Evolutionary conservation across 176 grass and related monocot genomes (phyloP).

Genomic region (Bothriochloa decipiens): DNA sequence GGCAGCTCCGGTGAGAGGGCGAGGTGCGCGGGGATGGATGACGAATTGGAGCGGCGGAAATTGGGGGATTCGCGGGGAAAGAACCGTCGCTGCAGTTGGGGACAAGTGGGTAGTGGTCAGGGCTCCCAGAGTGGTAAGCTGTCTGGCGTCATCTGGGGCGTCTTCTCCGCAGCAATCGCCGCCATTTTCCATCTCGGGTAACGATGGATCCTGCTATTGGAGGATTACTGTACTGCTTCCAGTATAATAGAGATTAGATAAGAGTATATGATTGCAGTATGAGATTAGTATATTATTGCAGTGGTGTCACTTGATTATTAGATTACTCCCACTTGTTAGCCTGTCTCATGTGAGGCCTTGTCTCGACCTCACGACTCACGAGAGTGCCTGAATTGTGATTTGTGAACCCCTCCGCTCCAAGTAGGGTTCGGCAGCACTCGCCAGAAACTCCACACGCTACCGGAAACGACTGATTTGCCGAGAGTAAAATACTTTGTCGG

Average conservation of each 20-base stretch:
- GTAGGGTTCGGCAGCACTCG: background rate
- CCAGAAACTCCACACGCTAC: no score
- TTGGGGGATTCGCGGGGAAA: background rate
- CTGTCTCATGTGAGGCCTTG: background rate
- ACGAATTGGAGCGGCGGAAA: background rate
- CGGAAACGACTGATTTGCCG: no score
- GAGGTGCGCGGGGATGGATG: background rate
- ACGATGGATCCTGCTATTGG: background rate
- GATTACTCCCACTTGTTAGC: background rate
- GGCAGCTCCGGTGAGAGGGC: background rate
- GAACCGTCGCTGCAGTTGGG: background rate
- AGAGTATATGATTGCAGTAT: background rate
- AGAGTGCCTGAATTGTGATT: background rate
- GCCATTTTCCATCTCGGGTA: conserved; percentile 41
- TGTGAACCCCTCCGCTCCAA: no score
- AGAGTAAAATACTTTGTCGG: no score
- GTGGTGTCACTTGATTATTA: background rate
- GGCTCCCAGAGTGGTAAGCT: conserved; percentile 24
- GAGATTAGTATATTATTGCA: background rate
- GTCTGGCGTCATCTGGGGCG: conserved; percentile 33
- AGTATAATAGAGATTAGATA: background rate
- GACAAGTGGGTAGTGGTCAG: background rate
- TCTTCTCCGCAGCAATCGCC: conserved; percentile 12
- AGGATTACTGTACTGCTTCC: background rate
- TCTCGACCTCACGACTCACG: background rate